Evolutionary conservation across 1,139 yeast species (phyloP), one percentile per base, ranked within the genome.

Genomic region (Kodamaea derodonti): DNA sequence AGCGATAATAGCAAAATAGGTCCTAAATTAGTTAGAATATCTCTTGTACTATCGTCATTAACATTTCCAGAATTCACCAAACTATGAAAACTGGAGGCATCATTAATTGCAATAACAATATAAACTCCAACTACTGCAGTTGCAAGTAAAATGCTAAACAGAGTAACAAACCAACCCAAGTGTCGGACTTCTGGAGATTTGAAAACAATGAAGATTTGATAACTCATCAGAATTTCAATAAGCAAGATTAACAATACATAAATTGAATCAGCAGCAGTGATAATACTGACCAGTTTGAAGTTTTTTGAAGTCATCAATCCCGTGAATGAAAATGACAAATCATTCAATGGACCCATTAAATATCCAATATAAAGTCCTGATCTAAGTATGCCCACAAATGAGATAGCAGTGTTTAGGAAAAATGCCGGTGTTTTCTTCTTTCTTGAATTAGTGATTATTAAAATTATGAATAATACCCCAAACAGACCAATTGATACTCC

Each of bases 131-230:
- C 59, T 1, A 81, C 71, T 2, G 73, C 59, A 4, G 73, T 32
- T 0, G 79, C 82, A 20, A 80, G 58, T 0, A 56, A 34, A 1
- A 56, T 56, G 0, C 80, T 63, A 1, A 72, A 29, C 0, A 48
- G 40, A 0, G 79, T 65, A n/a, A 77, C 54, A 0, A 56, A 4
- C 26, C 52, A 37, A 0, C 82, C 74, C 28, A 69, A 36, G 15
- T 45, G 52, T 36, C 59, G 64, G 31, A 61, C 60, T 26, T 66
- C 67, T n/a, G 79, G 76, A 11, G 75, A 62, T 37, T 70, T 68
- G 61, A 84, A 85, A 30, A 90, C 80, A 12, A 82, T 71, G 41
- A 67, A 71, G 4, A 84, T 73, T 57, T 92, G 97, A 49, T 78
- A 78, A 2, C 79, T 66, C 49, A 90, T 62, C 0, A 95, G 80